Evolutionary conservation across 1,284 basidiomycete genomes (phyloP), one percentile per base, ranked within the genome.

Genomic region (Inonotus obliquus): DNA sequence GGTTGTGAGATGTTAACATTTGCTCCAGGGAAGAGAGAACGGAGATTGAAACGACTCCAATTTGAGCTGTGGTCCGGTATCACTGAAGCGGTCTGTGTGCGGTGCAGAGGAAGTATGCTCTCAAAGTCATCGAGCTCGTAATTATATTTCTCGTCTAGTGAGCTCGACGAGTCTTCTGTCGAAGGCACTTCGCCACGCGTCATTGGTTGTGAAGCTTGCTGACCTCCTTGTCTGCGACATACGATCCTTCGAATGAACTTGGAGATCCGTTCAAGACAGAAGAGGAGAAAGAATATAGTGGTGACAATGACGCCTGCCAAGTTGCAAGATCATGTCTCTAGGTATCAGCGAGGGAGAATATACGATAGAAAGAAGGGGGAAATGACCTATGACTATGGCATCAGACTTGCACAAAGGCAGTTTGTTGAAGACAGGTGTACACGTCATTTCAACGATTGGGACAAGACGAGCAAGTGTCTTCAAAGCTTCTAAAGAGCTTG

Each of bases 251-350:
- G 45, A 17, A 52, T 11, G 35, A 35, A 51, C 23, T 37, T 32
- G 29, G 51, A 27, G 21, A 59, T 59, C 27, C 57, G 57, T 23
- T 59, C 57, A 39, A 59, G 57, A 41, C 47, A 59, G 21, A 35
- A n/a, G 27, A 59, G 57, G 4, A 59, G 45, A 37, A 59, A 59
- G 35, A 59, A 23, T 4, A 59, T 39, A 2, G 57, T 59, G 21
- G 51, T 39, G 23, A 51, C 38, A n/a, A 59, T 59, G 7, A 59
- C 19, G 11, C 47, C 57, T 59, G 21, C 1, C 32, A 32, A 4
- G 32, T 32, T 32, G 32, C 32, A 32, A 32, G 29, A 44, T 13
- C n/a, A 10, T 48, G 11, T 51, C 5, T 19, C 37, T 23, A 2
- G 10, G 29, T 6, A 5, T 19, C 21, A 13, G n/a, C 23, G 49